phyloP scores from a whole-genome alignment of 768 basidiomycete species.

The Tremella fuciformis region DNA sequence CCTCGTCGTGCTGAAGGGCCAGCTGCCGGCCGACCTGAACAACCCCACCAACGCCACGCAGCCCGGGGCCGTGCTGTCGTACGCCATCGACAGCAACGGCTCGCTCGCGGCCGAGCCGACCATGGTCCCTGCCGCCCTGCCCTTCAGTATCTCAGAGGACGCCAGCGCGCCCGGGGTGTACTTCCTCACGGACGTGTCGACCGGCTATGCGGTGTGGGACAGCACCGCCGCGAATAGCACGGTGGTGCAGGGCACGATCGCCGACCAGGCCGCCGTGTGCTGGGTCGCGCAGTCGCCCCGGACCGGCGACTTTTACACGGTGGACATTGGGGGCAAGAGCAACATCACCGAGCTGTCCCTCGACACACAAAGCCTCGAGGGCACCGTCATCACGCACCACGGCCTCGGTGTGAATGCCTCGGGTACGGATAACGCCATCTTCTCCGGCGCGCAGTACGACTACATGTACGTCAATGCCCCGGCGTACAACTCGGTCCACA shows the following conservation, averaged over 20 bases:
- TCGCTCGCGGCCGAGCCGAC: not conserved
- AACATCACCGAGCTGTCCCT: conserved; percentile 13
- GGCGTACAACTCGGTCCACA: conserved; percentile 1
- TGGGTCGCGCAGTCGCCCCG: conserved; percentile 10
- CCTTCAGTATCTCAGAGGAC: conserved; percentile 12
- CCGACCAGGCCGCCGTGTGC: conserved; percentile 13
- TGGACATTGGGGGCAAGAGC: conserved; percentile 2
- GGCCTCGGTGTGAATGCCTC: conserved; percentile 3
- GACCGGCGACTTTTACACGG: conserved; percentile 8
- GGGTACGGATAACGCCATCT: conserved; percentile 7
- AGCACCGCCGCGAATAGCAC: not conserved
- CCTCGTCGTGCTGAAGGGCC: conserved; percentile 12
- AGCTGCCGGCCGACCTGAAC: conserved; percentile 10
- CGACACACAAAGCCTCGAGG: conserved; percentile 1
- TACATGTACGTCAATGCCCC: conserved; percentile 7
- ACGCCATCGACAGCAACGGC: not conserved
- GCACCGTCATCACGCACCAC: conserved; percentile 4
- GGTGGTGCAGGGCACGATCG: conserved; percentile 2
- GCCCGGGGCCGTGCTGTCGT: not conserved
- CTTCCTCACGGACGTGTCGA: conserved; percentile 12
- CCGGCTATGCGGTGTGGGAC: conserved; percentile 3
- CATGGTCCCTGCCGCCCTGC: conserved; percentile 4
- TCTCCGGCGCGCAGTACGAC: not conserved
- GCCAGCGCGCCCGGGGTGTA: not conserved
- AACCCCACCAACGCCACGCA: conserved; percentile 6